Base-by-base conservation (phyloP, 2,329 filamentous ascomycete species). In the Neofusicoccum parvum region DNA sequence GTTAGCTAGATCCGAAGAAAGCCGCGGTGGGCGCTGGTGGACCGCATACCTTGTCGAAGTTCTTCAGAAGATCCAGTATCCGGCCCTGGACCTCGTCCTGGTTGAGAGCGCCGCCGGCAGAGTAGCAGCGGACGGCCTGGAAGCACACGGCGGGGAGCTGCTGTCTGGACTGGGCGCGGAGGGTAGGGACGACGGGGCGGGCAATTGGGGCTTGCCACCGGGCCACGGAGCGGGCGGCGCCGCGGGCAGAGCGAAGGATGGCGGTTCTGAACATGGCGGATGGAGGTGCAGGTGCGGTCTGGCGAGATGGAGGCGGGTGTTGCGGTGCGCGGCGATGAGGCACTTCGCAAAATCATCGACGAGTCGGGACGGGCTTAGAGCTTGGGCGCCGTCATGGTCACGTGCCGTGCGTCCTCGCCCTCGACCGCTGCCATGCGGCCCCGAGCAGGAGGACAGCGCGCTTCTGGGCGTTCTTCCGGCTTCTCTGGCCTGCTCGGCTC, bases 1-100 rank as follows among this genome's bases (percentile, higher is more conserved):
- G 67, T 78, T 73, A 78, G 75, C 64, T 65, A n/a, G 37, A 58
- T 50, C 64, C 64, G 34, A 65, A 51, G 48, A 37, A 14, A 20
- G 54, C 54, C 63, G 63, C 34, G 32, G 51, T 43, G 11, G 45
- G 7, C 34, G 27, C 41, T 48, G 23, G 36, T 37, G 46, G 36
- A 17, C 37, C 34, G 36, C 84, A 72, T 80, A 94, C 92, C 91
- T 99, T 99, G 85, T 99, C 95, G 79, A 98, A 99, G 80, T 94
- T 94, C 83, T 93, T 90, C 81, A 99, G 81, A 75, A 99, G 85
- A 81, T 92, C 91, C 80, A 96, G 86, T 85, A 98, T 97, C 78
- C 94, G 88, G 68, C 92, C 92, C 83, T 96, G 90, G 66, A 97
- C 91, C 83, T 97, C 92, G 65, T 89, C 85, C 85, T 93, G 90